Evolutionary conservation across 1,284 basidiomycete species (phyloP).

Genomic region (Neolentinus lepideus): DNA sequence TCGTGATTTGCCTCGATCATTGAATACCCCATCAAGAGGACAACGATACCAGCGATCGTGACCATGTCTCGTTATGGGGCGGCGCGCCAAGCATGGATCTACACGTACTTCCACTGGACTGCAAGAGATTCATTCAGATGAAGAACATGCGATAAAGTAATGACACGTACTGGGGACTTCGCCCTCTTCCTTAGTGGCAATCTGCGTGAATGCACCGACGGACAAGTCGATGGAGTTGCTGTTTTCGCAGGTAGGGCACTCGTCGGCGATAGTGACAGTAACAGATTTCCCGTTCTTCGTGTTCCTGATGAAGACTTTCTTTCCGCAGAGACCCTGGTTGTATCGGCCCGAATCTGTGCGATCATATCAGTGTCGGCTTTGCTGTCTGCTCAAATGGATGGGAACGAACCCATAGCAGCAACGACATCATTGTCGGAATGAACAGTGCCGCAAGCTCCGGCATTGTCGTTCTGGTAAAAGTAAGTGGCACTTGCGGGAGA

Average conservation of each 20-base stretch:
- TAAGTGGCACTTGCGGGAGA: conserved; percentile 16
- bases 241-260: conserved; percentile 76
- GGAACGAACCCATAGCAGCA: conserved; percentile 8
- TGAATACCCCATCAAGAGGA: too few relatives aligned
- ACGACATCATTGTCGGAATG: conserved; percentile 30
- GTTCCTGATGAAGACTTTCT: conserved; percentile 61
- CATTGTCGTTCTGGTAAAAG: conserved; percentile 18
- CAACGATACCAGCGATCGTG: too few relatives aligned
- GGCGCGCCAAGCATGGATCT: too few relatives aligned
- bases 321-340: conserved; percentile 46
- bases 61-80: too few relatives aligned
- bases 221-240: conserved; percentile 77
- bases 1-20: too few relatives aligned
- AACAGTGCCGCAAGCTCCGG: conserved; percentile 30
- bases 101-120: too few relatives aligned
- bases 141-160: background rate
- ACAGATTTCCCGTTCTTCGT: conserved; percentile 47
- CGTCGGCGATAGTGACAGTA: conserved; percentile 65
- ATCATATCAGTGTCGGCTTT: background rate
- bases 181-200: conserved; percentile 52
- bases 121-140: too few relatives aligned
- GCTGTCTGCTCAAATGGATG: background rate
- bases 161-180: conserved; percentile 35
- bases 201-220: conserved; percentile 57
- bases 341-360: background rate